Evolutionary conservation across 768 basidiomycete genomes (phyloP), one percentile per base, ranked within the genome.

Genomic region (Phylloporus arenicola): DNA sequence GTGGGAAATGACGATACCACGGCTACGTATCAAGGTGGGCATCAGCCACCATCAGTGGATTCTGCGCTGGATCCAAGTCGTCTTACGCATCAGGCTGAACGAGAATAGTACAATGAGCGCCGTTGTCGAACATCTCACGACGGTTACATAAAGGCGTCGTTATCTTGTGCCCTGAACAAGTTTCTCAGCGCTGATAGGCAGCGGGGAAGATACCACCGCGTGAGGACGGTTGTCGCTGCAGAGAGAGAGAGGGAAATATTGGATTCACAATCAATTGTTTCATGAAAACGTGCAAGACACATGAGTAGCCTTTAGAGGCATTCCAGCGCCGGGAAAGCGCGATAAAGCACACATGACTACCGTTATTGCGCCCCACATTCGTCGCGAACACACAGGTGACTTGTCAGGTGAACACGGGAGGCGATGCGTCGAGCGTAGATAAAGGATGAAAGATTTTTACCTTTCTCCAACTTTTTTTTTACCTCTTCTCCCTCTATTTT

Each of bases 351-450:
- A 30, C 29, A 34, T 34, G 39, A 24, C 27, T 38, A 33, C 27
- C n/a, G 34, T 22, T 22, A 48, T 57, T 14, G 35, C 34, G 19
- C 19, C 14, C 11, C 29, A 19, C 8, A 25, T 34, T 37, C 27
- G 35, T 34, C 34, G 34, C 33, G 24, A 31, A 47, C 35, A 31
- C 17, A 25, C n/a, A 25, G 25, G 39, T 50, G 50, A 41, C 49
- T 20, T 22, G 59, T 60, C 59, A 60, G 59, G 52, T 61, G 59
- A 30, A 31, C 55, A 54, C 13, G 16, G 35, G 41, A 20, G 51
- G 58, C 45, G 59, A 61, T 57, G 39, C 39, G n/a, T 46, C 30
- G 14, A 27, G 10, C 16, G 40, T 44, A 19, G 47, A 60, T 60
- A 60, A 60, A 60, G 55, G 17, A 6, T 22, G 14, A 29, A 17